phyloP scores from a whole-genome alignment of 306 rosid species.

The Fragaria vesca region DNA sequence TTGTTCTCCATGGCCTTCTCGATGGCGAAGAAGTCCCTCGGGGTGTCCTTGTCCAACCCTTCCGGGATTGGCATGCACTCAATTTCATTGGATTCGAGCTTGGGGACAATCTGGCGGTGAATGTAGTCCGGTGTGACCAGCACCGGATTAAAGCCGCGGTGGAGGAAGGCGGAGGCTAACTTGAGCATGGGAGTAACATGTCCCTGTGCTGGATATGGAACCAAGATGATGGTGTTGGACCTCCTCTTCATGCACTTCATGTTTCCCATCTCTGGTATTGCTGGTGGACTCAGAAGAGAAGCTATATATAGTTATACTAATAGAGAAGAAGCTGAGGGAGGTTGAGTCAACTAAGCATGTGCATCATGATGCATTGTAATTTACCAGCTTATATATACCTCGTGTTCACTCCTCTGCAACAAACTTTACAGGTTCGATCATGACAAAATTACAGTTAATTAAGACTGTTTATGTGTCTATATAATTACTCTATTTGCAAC shows the following conservation, averaged over 20 bases:
- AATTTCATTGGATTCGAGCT: background rate
- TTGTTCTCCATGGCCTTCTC: constrained; percentile 63
- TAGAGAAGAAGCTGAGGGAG: background rate
- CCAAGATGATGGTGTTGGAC: constrained; percentile 41
- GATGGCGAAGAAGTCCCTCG: constrained; percentile 59
- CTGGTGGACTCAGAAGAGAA: background rate
- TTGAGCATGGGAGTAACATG: constrained; percentile 83
- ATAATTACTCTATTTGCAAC: too few species aligned
- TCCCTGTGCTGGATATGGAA: constrained; percentile 94
- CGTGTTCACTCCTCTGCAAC: too few species aligned
- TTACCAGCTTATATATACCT: background rate
- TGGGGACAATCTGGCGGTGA: constrained; percentile 30
- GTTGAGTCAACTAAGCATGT: constrained; percentile 10
- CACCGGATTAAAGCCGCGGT: constrained; percentile 44
- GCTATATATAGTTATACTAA: too few species aligned
- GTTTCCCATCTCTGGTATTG: background rate
- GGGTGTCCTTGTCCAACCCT: constrained; percentile 25
- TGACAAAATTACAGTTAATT: too few species aligned
- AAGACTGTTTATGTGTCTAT: too few species aligned
- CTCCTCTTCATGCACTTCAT: constrained; percentile 34
- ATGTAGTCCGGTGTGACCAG: constrained; percentile 49
- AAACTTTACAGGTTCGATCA: too few species aligned
- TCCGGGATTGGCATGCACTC: constrained; percentile 41
- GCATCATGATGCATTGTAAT: constrained; percentile 5
- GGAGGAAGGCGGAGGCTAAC: constrained; percentile 45